Base-by-base conservation (phyloP, 208 protist genomes). In the Trypanosoma melophagium region DNA sequence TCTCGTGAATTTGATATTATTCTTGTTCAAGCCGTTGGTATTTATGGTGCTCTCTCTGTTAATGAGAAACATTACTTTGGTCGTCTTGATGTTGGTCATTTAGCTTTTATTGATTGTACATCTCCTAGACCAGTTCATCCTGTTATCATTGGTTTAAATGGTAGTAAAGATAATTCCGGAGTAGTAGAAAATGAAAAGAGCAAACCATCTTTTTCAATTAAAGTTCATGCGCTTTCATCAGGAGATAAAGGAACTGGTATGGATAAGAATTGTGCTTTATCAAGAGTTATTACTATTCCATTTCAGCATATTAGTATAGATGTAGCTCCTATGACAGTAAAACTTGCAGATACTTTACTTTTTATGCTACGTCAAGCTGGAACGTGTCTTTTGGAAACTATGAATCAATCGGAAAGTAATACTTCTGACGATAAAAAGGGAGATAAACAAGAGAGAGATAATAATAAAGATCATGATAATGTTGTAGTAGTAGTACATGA, bases 91-190 rank as follows among this genome's bases (percentile, higher is more conserved):
- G 59, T 90, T 21, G 76, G 68, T 0, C 53, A 77, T 10, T 44
- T 90, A 24, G 79, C 81, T 42, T 55, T 83, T 19, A 57, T 84
- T 55, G 84, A 94, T 71, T 92, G 86, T 67, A 89, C 85, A 5
- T 62, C 64, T 14, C 80, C 78, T n/a, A 28, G 59, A 24, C 80
- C 81, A 24, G 40, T 70, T 42, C 77, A 81, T 52, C 79, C 79
- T 41, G 31, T 76, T 60, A 60, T 82, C 17, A 19, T 81, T 3
- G 22, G 70, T 14, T 24, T 78, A 62, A 70, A 66, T 35, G 57
- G 44, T 56, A 52, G n/a, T 22, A 49, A 51, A 35, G 57, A 3
- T 7, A 35, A 54, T 25, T 19, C 14, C 41, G 45, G 10, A 44
- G 17, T 21, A 10, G 31, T 38, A 4, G 16, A 71, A 4, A 25